phyloP scores from a whole-genome alignment of 164 flowering plant species.

The Berberis thunbergii region DNA sequence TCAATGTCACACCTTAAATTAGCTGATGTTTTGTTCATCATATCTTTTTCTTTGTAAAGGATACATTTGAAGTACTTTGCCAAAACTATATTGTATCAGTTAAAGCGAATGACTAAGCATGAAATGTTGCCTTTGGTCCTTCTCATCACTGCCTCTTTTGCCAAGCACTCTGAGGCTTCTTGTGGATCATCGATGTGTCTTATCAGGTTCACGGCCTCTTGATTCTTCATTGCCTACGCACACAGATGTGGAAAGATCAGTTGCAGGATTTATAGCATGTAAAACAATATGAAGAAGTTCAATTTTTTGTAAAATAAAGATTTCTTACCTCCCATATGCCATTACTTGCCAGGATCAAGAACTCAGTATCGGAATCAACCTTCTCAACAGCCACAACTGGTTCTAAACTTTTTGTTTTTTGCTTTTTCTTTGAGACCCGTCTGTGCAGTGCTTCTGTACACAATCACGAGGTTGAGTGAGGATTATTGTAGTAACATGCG shows the following conservation, averaged over 20 bases:
- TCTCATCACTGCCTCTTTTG: slow-evolving; percentile 49
- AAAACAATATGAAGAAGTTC: not conserved
- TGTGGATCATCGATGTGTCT: slow-evolving; percentile 55
- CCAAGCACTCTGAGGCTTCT: slow-evolving; percentile 57
- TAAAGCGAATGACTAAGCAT: slow-evolving; percentile 43
- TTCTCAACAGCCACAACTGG: slow-evolving; percentile 26
- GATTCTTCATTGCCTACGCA: slow-evolving; percentile 48
- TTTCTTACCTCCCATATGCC: slow-evolving; percentile 60
- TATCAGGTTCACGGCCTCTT: slow-evolving; percentile 59
- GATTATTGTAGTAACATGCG: not conserved
- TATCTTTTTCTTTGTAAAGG: no score
- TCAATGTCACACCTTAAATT: no score
- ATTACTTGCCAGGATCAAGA: slow-evolving; percentile 49
- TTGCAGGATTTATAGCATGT: not conserved
- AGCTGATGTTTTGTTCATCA: no score
- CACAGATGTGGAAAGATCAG: not conserved
- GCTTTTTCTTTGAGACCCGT: not conserved
- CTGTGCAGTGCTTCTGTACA: not conserved
- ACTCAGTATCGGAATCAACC: slow-evolving; percentile 46
- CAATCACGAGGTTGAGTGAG: not conserved
- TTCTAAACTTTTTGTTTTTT: slow-evolving; percentile 20
- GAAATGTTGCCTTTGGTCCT: slow-evolving; percentile 49
- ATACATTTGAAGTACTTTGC: not conserved
- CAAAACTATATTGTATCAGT: not conserved
- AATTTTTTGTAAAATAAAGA: not conserved